phyloP scores from a whole-genome alignment of 768 basidiomycete genomes.

The Kwoniella europaea region DNA sequence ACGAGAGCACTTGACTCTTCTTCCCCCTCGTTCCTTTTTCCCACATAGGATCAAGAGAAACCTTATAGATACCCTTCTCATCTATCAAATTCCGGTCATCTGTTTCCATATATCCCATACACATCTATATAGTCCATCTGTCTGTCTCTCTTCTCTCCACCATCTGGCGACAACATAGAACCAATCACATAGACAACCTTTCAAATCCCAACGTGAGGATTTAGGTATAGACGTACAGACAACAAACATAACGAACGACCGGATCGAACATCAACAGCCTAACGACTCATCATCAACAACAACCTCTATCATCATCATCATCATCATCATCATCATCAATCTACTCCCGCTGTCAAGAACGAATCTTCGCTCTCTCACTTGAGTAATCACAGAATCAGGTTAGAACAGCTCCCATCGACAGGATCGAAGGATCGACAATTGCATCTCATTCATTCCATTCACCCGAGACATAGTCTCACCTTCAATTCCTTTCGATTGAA shows the following conservation, averaged over 20 bases:
- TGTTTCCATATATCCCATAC: not conserved
- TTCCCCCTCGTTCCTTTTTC: constrained; percentile 14
- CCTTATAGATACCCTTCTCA: constrained; percentile 6
- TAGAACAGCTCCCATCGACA: not conserved
- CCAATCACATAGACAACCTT: not conserved
- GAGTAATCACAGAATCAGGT: not conserved
- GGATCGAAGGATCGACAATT: not conserved
- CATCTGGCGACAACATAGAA: not conserved
- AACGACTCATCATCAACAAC: not conserved
- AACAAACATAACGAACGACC: not conserved
- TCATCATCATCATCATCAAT: not conserved
- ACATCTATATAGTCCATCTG: not conserved
- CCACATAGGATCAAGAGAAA: constrained; percentile 7
- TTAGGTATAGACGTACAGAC: not conserved
- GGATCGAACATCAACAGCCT: not conserved
- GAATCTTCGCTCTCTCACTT: too few species aligned
- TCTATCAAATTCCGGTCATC: not conserved
- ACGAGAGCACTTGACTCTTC: constrained; percentile 4
- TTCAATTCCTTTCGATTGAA: not conserved
- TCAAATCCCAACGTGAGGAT: not conserved
- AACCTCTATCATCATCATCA: not conserved
- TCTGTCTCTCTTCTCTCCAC: not conserved
- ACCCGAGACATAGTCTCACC: constrained; percentile 5
- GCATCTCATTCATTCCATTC: not conserved
- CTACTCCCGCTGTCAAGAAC: too few species aligned